Evolutionary conservation across 345 rosid species (phyloP).

Genomic region (Eucalyptus pauciflora): DNA sequence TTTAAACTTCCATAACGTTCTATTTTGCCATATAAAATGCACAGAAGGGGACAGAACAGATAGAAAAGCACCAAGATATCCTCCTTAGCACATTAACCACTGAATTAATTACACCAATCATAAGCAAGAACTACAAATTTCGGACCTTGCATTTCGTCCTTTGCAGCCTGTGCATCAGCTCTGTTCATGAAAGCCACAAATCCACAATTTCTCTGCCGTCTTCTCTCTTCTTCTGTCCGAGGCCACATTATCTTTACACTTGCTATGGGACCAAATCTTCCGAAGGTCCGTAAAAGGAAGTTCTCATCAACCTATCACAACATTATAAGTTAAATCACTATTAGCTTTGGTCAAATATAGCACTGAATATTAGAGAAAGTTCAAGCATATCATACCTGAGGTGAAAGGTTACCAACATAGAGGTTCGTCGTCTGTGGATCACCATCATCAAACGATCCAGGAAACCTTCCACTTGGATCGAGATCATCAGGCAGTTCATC

Average conservation of each 20-base stretch:
- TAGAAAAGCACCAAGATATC: neutral
- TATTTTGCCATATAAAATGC: neutral
- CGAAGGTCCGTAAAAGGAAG: constrained; percentile 93
- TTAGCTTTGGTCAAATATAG: neutral
- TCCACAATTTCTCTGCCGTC: constrained; percentile 93
- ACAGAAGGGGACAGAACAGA: neutral
- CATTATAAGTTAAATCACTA: neutral
- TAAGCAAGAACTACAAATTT: neutral
- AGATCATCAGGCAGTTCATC: constrained; percentile 98
- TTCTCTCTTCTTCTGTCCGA: constrained; percentile 92
- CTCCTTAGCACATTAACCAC: neutral
- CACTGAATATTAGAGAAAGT: neutral
- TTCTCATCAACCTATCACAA: constrained; percentile 86
- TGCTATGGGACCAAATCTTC: constrained; percentile 99
- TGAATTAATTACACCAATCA: neutral
- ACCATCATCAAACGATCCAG: constrained; percentile 98
- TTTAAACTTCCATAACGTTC: neutral
- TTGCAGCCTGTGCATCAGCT: constrained; percentile 98
- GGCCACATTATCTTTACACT: constrained; percentile 99
- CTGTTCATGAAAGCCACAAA: constrained; percentile 98
- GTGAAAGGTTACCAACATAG: constrained; percentile 96
- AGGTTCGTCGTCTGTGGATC: constrained; percentile 99
- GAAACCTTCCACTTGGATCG: constrained; percentile 93
- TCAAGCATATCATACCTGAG: constrained; percentile 32
- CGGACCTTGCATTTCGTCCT: constrained; percentile 99